A percentile compares a stretch with the other conserved stretches of the same genome.
Evolutionary conservation across 177 flowering plant genomes (phyloP).

Genomic region (Tripterygium wilfordii): DNA sequence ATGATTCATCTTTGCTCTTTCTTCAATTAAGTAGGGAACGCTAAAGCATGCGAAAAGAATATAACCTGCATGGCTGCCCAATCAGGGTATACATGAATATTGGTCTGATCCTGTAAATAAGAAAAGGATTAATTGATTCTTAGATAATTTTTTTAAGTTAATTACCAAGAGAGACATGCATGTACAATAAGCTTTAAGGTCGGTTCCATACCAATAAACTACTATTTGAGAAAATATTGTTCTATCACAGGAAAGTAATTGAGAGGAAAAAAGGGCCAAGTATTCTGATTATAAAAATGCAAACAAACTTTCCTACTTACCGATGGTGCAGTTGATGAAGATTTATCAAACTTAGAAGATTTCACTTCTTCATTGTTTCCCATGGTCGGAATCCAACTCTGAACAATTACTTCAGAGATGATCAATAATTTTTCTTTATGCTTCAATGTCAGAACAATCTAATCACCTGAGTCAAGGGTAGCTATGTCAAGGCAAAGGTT

Average conservation of each 20-base stretch:
- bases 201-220: background rate
- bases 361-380: slow-evolving; percentile 64
- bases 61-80: slow-evolving; percentile 94
- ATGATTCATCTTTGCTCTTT: too few species aligned
- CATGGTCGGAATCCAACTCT: slow-evolving; percentile 31
- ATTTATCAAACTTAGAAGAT: slow-evolving; percentile 57
- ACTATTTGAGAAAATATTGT: background rate
- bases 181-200: background rate
- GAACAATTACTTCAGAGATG: background rate
- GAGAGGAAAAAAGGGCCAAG: background rate
- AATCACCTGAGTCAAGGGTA: slow-evolving; percentile 5
- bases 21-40: too few species aligned
- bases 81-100: slow-evolving; percentile 73
- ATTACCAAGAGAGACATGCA: background rate
- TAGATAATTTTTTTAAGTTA: slow-evolving; percentile 2
- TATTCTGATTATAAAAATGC: background rate
- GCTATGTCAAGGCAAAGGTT: too few species aligned
- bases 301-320: slow-evolving; percentile 28
- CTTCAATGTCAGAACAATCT: background rate
- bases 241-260: background rate
- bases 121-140: slow-evolving; percentile 14
- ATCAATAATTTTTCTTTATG: background rate
- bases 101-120: slow-evolving; percentile 63
- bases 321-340: slow-evolving; percentile 52
- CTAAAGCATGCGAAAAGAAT: slow-evolving; percentile 1